Percentiles rank a stretch among this genome's conserved stretches.
These are phyloP conservation scores for Pleoardoris graminearum DNA, from an alignment of 2,329 filamentous ascomycete genomes.

Conservation along the genomic window DNA sequence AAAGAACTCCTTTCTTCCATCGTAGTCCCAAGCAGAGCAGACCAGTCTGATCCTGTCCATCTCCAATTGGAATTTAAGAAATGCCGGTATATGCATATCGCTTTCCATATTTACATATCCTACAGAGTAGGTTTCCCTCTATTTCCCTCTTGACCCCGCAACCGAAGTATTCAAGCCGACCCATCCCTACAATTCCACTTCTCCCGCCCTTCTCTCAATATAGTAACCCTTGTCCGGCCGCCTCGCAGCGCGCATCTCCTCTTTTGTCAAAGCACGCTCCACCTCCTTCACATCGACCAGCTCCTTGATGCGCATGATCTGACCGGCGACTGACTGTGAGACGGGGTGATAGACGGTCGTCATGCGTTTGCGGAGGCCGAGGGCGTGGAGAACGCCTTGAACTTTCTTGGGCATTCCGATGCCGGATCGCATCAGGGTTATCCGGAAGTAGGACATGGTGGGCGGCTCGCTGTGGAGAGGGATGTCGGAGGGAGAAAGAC, in stretches of 20 bases:
- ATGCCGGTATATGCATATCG: neutral
- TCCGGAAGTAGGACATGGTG: slow-evolving; percentile 80
- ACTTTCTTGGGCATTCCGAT: slow-evolving; percentile 82
- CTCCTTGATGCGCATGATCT: slow-evolving; percentile 94
- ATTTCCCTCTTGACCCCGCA: no score
- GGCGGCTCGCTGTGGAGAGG: neutral
- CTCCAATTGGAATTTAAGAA: neutral
- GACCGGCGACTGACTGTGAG: slow-evolving; percentile 76
- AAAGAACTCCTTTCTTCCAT: neutral
- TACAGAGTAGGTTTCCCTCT: neutral
- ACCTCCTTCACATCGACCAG: slow-evolving; percentile 83
- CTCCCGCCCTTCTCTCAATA: slow-evolving; percentile 61
- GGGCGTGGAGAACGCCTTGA: slow-evolving; percentile 77
- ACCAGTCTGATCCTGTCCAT: neutral
- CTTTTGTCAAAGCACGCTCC: slow-evolving; percentile 62
- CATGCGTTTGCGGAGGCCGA: slow-evolving; percentile 82
- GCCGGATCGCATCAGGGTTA: slow-evolving; percentile 84
- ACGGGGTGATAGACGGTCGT: slow-evolving; percentile 90
- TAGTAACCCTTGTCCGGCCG: slow-evolving; percentile 80
- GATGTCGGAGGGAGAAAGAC: slow-evolving; percentile 3
- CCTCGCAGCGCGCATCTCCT: slow-evolving; percentile 71
- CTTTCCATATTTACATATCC: neutral
- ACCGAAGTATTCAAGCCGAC: no score
- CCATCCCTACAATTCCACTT: slow-evolving; percentile 5
- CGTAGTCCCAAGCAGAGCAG: neutral